phyloP scores from a whole-genome alignment of 306 rosid genomes.

The Malus sylvestris region DNA sequence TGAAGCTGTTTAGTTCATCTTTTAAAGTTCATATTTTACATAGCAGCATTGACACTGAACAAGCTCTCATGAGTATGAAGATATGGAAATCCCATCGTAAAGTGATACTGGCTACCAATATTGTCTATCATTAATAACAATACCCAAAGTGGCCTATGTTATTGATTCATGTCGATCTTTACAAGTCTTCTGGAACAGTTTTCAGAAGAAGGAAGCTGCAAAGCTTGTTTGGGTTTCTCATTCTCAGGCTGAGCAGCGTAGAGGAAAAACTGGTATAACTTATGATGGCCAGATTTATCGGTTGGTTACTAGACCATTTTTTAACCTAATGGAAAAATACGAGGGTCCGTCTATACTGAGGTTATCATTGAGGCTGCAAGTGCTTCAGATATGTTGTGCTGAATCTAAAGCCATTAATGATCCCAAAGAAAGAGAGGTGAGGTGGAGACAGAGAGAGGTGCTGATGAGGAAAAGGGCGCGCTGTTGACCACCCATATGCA shows the following conservation, averaged over 20 bases:
- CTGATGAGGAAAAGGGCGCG: no score
- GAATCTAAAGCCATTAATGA: conserved; percentile 78
- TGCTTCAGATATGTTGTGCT: conserved; percentile 67
- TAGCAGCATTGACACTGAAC: conserved; percentile 79
- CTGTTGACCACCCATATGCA: no score
- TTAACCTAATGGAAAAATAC: conserved; percentile 39
- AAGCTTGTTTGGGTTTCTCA: conserved; percentile 83
- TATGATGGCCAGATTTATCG: conserved; percentile 87
- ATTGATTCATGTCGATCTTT: conserved; percentile 86
- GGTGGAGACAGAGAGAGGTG: no score
- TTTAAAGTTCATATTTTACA: conserved; percentile 77
- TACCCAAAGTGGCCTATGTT: conserved; percentile 84
- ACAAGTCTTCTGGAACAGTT: conserved; percentile 68
- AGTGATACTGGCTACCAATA: conserved; percentile 92
- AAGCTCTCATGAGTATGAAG: conserved; percentile 79
- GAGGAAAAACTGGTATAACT: conserved; percentile 91
- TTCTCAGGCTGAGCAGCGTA: conserved; percentile 91
- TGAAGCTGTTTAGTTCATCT: conserved; percentile 56
- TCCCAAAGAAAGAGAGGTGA: conserved; percentile 27
- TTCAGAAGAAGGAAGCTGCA: conserved; percentile 45
- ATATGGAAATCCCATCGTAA: conserved; percentile 77
- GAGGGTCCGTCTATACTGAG: conserved; percentile 66
- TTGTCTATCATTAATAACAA: conserved; percentile 90
- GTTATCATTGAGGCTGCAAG: conserved; percentile 76
- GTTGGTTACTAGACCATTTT: conserved; percentile 65